Evolutionary conservation across 805 yeast genomes (phyloP).

Genomic region (Starmerella apis): DNA sequence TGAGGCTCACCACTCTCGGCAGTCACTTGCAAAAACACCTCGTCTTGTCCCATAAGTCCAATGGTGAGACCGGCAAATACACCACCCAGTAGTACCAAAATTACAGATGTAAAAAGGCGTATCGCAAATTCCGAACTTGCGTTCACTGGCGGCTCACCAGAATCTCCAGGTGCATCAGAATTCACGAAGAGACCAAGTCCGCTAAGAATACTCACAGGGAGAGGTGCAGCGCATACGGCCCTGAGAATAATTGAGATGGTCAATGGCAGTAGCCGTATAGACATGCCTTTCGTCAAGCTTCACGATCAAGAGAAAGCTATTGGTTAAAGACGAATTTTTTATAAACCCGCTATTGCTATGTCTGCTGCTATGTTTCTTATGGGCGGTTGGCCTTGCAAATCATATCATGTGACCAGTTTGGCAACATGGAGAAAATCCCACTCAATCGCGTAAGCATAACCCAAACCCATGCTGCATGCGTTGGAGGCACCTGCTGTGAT

Average conservation of each 20-base stretch:
- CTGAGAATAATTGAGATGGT: neutral
- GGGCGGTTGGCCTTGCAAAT: neutral
- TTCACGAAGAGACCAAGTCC: neutral
- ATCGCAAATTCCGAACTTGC: conserved; percentile 10
- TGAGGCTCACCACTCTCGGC: conserved; percentile 61
- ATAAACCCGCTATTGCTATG: no score
- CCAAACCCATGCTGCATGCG: neutral
- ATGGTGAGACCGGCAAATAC: conserved; percentile 53
- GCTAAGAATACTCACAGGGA: neutral
- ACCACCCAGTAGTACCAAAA: conserved; percentile 34
- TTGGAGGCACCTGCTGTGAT: neutral
- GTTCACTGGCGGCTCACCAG: neutral
- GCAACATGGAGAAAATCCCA: neutral
- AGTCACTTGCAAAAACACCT: conserved; percentile 82
- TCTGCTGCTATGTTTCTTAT: neutral
- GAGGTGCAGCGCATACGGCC: conserved; percentile 5
- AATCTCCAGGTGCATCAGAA: neutral
- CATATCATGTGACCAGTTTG: neutral
- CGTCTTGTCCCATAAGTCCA: conserved; percentile 97
- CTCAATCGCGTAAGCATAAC: neutral
- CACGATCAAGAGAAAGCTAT: no score
- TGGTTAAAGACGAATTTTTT: no score
- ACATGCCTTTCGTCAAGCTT: neutral
- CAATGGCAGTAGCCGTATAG: conserved; percentile 1
- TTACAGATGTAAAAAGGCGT: conserved; percentile 25